A percentile compares a stretch with the other conserved stretches of the same genome.
Conservation (phyloP, 768 basidiomycete species). For the Lactarius quietus region DNA sequence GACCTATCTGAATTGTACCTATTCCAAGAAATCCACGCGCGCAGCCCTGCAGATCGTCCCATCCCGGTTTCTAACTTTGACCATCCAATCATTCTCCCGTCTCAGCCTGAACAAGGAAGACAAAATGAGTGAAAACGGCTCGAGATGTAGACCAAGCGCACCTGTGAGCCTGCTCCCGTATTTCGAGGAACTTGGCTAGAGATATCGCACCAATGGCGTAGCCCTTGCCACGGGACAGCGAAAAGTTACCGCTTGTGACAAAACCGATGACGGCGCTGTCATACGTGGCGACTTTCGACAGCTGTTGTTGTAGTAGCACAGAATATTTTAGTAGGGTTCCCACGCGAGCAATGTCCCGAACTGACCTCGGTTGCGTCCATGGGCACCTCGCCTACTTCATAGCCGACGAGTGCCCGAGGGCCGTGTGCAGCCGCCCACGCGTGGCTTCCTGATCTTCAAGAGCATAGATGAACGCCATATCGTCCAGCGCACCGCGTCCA, state of each 20-base stretch:
- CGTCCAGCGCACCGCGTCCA: slow-evolving; percentile 67
- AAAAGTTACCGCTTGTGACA: slow-evolving; percentile 80
- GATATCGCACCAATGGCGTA: slow-evolving; percentile 75
- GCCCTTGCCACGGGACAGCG: slow-evolving; percentile 73
- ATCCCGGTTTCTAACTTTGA: slow-evolving; percentile 63
- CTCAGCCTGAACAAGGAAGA: slow-evolving; percentile 9
- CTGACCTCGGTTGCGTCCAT: slow-evolving; percentile 34
- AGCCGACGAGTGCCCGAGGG: slow-evolving; percentile 26
- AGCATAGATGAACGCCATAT: slow-evolving; percentile 69
- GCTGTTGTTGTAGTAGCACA: slow-evolving; percentile 35
- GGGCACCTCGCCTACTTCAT: slow-evolving; percentile 26
- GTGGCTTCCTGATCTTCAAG: slow-evolving; percentile 52
- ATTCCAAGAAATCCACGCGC: slow-evolving; percentile 19
- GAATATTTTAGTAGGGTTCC: slow-evolving; percentile 8
- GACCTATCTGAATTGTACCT: slow-evolving; percentile 14
- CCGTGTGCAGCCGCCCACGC: slow-evolving; percentile 42
- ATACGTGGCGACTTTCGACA: slow-evolving; percentile 43
- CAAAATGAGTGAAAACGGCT: not conserved
- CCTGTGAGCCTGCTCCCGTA: slow-evolving; percentile 49
- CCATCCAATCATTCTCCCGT: slow-evolving; percentile 37
- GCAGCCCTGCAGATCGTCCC: slow-evolving; percentile 31
- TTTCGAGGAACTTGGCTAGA: slow-evolving; percentile 47
- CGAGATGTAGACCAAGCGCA: slow-evolving; percentile 22
- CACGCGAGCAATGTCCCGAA: slow-evolving; percentile 5
- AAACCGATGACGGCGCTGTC: slow-evolving; percentile 65